Percentiles rank a stretch among this genome's conserved stretches.
Evolutionary conservation across 371 early-diverging fungal genomes (phyloP).

Genomic region (Mucor racemosus): DNA sequence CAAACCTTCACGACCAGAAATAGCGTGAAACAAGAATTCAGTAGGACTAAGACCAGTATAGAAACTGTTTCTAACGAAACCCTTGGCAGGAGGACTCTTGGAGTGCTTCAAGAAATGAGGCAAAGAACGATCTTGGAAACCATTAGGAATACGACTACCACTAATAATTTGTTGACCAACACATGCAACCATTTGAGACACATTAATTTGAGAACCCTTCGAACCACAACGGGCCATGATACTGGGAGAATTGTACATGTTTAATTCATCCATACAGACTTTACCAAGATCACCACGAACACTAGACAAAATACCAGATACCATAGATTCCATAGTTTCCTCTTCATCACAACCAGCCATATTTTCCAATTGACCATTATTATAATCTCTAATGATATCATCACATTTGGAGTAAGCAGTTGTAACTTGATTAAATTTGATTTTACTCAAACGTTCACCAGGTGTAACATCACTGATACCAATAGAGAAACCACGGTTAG

Average conservation of each 20-base stretch:
- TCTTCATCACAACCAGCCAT: slow-evolving; percentile 91
- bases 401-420: slow-evolving; percentile 89
- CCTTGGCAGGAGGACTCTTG: slow-evolving; percentile 92
- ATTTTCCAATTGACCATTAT: slow-evolving; percentile 75
- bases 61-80: slow-evolving; percentile 98
- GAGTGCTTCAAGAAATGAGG: slow-evolving; percentile 96
- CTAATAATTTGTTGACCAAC: slow-evolving; percentile 99
- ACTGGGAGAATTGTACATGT: slow-evolving; percentile 94
- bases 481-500: slow-evolving; percentile 96
- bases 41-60: slow-evolving; percentile 95
- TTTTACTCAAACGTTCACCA: slow-evolving; percentile 70
- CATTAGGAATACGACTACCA: slow-evolving; percentile 96
- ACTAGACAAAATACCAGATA: slow-evolving; percentile 89
- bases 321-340: slow-evolving; percentile 88
- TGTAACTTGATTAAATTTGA: slow-evolving; percentile 82
- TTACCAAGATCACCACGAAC: slow-evolving; percentile 98
- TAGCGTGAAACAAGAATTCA: slow-evolving; percentile 99
- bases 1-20: slow-evolving; percentile 99
- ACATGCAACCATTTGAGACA: slow-evolving; percentile 99
- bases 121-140: slow-evolving; percentile 96
- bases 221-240: slow-evolving; percentile 94
- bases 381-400: slow-evolving; percentile 76
- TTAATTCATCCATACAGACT: slow-evolving; percentile 93
- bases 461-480: slow-evolving; percentile 99
- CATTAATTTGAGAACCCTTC: slow-evolving; percentile 93